phyloP scores from a whole-genome alignment of 805 yeast species.

The Blastobotrys peoriensis region DNA sequence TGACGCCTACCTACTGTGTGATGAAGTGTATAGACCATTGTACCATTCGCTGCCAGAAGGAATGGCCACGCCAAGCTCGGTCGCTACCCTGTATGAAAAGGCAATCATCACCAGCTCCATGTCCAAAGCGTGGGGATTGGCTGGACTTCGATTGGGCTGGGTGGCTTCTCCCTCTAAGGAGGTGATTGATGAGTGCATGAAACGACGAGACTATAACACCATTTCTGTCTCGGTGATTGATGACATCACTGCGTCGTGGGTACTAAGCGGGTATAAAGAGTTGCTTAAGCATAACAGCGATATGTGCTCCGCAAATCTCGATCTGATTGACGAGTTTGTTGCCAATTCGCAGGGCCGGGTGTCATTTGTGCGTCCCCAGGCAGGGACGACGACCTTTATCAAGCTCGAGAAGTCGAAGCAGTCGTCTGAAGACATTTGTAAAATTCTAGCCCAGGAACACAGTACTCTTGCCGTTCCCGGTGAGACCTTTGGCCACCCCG shows the following conservation, averaged over 20 bases:
- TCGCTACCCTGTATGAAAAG: slow-evolving; percentile 37
- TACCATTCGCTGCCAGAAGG: slow-evolving; percentile 34
- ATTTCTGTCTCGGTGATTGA: slow-evolving; percentile 45
- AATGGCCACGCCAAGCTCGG: slow-evolving; percentile 33
- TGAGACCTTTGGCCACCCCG: slow-evolving; percentile 39
- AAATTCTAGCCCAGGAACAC: slow-evolving; percentile 33
- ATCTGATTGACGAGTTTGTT: slow-evolving; percentile 33
- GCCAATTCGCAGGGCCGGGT: slow-evolving; percentile 30
- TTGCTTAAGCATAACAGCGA: slow-evolving; percentile 37
- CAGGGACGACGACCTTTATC: slow-evolving; percentile 44
- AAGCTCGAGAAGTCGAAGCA: slow-evolving; percentile 29
- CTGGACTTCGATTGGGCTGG: slow-evolving; percentile 53
- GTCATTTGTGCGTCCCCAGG: slow-evolving; percentile 40
- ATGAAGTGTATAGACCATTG: slow-evolving; percentile 51
- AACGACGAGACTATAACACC: slow-evolving; percentile 45
- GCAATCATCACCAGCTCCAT: slow-evolving; percentile 45
- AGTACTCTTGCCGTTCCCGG: slow-evolving; percentile 44
- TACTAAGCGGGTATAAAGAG: slow-evolving; percentile 31
- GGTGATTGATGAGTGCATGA: slow-evolving; percentile 31
- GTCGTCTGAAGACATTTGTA: slow-evolving; percentile 31
- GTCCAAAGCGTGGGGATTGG: slow-evolving; percentile 50
- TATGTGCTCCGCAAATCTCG: slow-evolving; percentile 37
- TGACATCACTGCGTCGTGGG: slow-evolving; percentile 41
- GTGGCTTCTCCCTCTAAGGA: slow-evolving; percentile 34
- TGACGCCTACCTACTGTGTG: slow-evolving; percentile 38